Conservation (phyloP, 164 flowering plant species). For the Liquidambar formosana region DNA sequence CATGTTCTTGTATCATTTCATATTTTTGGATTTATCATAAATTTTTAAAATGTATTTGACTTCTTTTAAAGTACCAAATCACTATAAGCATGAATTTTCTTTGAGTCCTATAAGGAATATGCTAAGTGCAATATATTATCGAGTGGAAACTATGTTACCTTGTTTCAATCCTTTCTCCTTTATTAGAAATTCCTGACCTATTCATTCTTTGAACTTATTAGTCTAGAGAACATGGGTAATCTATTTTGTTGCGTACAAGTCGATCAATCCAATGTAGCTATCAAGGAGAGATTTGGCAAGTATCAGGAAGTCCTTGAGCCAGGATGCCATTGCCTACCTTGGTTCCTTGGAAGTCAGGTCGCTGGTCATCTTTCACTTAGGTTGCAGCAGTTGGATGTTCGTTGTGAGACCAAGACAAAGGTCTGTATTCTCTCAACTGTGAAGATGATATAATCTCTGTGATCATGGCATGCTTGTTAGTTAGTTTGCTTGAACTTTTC, state of each 20-base stretch:
- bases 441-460: too few relatives aligned
- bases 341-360: constrained; percentile 59
- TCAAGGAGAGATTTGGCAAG: constrained; percentile 66
- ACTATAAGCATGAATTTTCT: neutral
- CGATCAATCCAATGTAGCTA: constrained; percentile 60
- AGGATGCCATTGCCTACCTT: constrained; percentile 78
- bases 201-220: neutral
- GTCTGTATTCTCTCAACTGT: constrained; percentile 24
- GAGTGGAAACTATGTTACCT: neutral
- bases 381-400: constrained; percentile 73
- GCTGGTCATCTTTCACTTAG: constrained; percentile 69
- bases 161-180: neutral
- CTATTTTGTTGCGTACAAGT: constrained; percentile 57
- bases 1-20: too few relatives aligned
- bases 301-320: constrained; percentile 68
- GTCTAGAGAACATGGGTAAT: constrained; percentile 47
- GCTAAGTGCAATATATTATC: neutral
- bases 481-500: too few relatives aligned
- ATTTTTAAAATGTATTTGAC: too few relatives aligned
- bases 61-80: neutral
- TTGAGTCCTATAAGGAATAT: neutral
- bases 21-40: too few relatives aligned
- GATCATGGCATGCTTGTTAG: too few relatives aligned
- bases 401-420: constrained; percentile 80
- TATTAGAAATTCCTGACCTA: neutral